Evolutionary conservation across 495 filamentous ascomycete species (phyloP), one percentile per base, ranked within the genome.

Genomic region (Aspergillus baeticus): DNA sequence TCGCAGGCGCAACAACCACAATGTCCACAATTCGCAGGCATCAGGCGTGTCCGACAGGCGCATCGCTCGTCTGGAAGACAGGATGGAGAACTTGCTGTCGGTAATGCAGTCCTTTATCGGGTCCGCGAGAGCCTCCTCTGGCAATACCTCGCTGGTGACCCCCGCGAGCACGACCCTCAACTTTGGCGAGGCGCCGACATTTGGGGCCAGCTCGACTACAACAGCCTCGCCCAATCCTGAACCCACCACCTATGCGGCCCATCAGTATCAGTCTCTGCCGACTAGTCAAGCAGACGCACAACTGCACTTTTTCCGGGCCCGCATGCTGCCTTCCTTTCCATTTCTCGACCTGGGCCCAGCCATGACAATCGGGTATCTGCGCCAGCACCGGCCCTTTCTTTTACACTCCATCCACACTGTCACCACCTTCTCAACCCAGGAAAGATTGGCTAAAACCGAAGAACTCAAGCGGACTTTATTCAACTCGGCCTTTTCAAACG

Each of bases 21-120:
- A 29, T 29, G 26, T 29, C 8, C 26, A 3, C 26, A 3, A 3
- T 58, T 34, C 52, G 29, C 52, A 60, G 11, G 60, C 60, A 34
- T 62, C 61, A 2, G 63, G 63, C 33, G 72, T 66, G 44, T 68
- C 79, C 6, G 77, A 77, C 55, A 68, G 63, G 42, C 78, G 77
- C 31, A 71, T 81, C 46, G 73, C 79, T 34, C 65, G 69, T 15
- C 68, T 83, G 10, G 75, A 79, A 48, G 65, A 61, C 42, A 70
- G 62, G 47, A 64, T 70, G 51, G 67, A 70, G n/a, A 62, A 41
- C 8, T 46, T 69, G 23, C 29, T 66, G 33, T 58, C 63, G 38
- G 35, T 41, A 8, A 59, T 70, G 52, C 54, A 63, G 43, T 60
- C 63, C n/a, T 55, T 57, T 22, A 57, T 59, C 41, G 17, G 49